Percentiles rank a stretch among this genome's conserved stretches.
phyloP scores from a whole-genome alignment of 164 flowering plant species.

The Sedum album region DNA sequence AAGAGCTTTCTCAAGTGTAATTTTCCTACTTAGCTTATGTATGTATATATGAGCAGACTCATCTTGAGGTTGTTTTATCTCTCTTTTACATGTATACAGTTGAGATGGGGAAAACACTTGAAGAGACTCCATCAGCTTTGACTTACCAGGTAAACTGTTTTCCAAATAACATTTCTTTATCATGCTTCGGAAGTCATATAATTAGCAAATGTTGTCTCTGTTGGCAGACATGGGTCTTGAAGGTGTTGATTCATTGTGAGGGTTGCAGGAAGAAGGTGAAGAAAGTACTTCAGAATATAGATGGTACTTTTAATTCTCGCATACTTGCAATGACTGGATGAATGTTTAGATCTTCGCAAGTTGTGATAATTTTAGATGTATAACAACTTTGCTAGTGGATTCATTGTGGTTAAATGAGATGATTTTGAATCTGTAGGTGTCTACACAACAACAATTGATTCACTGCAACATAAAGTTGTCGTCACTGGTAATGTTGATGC shows the following conservation, averaged over 20 bases:
- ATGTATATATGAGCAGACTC: conserved; percentile 1
- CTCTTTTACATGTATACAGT: not conserved
- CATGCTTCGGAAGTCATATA: not conserved
- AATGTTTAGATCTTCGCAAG: too few relatives aligned
- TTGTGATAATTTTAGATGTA: too few relatives aligned
- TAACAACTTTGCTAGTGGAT: not conserved
- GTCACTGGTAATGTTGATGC: conserved; percentile 47
- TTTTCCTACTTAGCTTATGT: not conserved
- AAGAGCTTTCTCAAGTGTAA: not conserved
- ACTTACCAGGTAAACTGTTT: not conserved
- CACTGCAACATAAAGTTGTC: conserved; percentile 44
- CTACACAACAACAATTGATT: conserved; percentile 38
- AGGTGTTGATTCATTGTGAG: conserved; percentile 70
- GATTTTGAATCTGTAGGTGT: conserved; percentile 31
- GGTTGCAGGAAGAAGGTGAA: conserved; percentile 81
- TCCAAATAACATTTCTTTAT: not conserved
- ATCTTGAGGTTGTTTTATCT: not conserved
- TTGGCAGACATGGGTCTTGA: conserved; percentile 67
- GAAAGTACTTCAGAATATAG: conserved; percentile 58
- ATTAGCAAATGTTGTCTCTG: not conserved
- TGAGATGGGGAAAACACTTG: conserved; percentile 3
- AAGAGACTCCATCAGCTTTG: not conserved
- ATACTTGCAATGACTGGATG: too few relatives aligned
- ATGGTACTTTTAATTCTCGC: conserved; percentile 44
- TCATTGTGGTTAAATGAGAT: not conserved